These are phyloP conservation scores for Cystobasidium slooffiae DNA, from an alignment of 1,284 basidiomycete species.

Conservation along the genomic window DNA sequence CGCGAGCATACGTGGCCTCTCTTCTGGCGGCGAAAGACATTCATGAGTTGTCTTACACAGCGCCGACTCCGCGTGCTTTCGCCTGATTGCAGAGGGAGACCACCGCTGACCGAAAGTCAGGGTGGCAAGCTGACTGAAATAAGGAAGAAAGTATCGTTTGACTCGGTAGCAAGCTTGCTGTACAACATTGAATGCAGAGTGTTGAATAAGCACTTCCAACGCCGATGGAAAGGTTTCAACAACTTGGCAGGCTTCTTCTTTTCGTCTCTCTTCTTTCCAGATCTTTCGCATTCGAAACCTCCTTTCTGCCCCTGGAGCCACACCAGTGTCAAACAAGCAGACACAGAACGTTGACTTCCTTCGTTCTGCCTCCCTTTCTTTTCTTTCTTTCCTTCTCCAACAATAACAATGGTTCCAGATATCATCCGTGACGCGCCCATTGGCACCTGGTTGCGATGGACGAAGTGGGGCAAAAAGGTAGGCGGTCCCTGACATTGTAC, in stretches of 20 bases:
- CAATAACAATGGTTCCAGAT: conserved; percentile 5
- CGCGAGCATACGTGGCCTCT: not conserved
- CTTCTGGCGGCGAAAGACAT: not conserved
- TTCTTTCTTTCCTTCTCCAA: not conserved
- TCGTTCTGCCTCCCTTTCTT: not conserved
- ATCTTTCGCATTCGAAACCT: not conserved
- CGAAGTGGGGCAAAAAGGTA: conserved; percentile 29
- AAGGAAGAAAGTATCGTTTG: no score
- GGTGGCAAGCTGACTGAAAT: conserved; percentile 12
- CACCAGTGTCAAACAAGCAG: no score
- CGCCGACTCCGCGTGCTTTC: not conserved
- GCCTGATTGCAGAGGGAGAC: not conserved
- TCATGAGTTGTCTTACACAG: not conserved
- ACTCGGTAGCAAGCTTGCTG: no score
- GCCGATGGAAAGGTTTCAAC: not conserved
- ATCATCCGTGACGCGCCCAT: conserved; percentile 25
- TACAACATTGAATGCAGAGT: no score
- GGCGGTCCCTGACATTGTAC: not conserved
- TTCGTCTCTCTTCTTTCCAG: not conserved
- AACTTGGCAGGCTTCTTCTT: not conserved
- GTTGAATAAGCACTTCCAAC: no score
- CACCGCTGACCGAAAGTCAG: not conserved
- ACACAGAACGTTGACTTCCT: no score
- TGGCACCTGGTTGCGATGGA: conserved; percentile 20
- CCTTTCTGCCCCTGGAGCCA: not conserved